Conservation (phyloP, 257 asterid species). For the Ilex asprella region DNA sequence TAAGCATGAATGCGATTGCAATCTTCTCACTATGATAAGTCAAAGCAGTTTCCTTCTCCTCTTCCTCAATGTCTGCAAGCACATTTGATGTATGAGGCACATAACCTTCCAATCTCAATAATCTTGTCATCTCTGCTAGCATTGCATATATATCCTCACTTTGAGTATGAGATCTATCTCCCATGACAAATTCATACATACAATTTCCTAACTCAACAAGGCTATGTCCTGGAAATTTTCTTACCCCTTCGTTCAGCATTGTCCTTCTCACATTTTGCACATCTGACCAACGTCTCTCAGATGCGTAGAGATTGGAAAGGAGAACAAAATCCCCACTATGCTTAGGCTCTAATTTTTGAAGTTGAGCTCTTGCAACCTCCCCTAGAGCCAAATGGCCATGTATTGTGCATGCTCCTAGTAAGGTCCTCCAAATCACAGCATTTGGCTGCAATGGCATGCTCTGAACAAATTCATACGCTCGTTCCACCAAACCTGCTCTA, state of each 20-base stretch:
- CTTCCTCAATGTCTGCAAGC: conserved; percentile 1
- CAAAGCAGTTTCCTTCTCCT: conserved; percentile 3
- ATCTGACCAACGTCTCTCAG: conserved; percentile 1
- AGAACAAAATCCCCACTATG: conserved; percentile 1
- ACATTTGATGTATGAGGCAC: conserved; percentile 1
- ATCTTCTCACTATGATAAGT: conserved; percentile 2
- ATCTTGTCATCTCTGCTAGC: neutral
- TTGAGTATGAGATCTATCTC: neutral
- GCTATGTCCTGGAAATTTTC: neutral
- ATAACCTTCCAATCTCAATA: conserved; percentile 3
- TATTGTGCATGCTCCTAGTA: neutral
- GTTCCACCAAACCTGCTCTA: neutral
- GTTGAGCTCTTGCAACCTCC: neutral
- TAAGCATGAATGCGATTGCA: neutral
- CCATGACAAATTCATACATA: neutral
- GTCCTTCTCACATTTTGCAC: neutral
- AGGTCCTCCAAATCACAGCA: conserved; percentile 4
- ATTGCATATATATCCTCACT: neutral
- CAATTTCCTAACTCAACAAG: neutral
- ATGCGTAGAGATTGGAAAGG: neutral
- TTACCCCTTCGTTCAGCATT: conserved; percentile 1
- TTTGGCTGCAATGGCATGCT: neutral
- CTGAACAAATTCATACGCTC: neutral
- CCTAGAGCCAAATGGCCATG: conserved; percentile 5
- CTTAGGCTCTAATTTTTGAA: neutral